These are phyloP conservation scores for Pluteus cervinus DNA, from an alignment of 768 basidiomycete species.

Conservation along the genomic window DNA sequence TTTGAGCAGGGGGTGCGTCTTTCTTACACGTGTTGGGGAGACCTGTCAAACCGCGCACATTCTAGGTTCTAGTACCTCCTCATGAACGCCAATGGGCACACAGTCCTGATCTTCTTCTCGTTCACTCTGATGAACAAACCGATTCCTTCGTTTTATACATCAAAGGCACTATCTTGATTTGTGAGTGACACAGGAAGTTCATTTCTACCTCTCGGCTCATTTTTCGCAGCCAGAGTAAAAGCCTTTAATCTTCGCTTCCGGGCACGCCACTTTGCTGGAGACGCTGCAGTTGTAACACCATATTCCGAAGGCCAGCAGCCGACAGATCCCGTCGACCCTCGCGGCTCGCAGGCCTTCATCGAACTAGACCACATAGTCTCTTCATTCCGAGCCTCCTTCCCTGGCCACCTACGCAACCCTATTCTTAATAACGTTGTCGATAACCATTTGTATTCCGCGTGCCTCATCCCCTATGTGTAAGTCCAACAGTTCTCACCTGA, in stretches of 20 bases:
- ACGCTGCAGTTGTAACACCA: constrained; percentile 38
- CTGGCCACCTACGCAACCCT: constrained; percentile 48
- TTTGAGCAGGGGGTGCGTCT: constrained; percentile 55
- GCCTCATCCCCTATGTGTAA: constrained; percentile 37
- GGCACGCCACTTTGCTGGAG: constrained; percentile 53
- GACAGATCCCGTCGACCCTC: constrained; percentile 48
- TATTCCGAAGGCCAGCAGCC: constrained; percentile 29
- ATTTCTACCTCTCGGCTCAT: neutral
- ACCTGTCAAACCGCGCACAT: constrained; percentile 4
- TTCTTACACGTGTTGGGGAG: neutral
- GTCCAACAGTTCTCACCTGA: constrained; percentile 7
- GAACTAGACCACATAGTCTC: constrained; percentile 55
- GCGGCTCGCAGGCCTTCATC: constrained; percentile 56
- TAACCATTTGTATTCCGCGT: constrained; percentile 47
- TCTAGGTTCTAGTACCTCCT: constrained; percentile 40
- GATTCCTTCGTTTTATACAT: constrained; percentile 71
- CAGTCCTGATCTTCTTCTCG: constrained; percentile 49
- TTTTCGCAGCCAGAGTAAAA: constrained; percentile 40
- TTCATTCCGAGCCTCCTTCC: constrained; percentile 55
- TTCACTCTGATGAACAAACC: constrained; percentile 54
- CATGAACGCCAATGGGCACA: constrained; percentile 65
- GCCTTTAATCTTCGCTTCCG: constrained; percentile 64
- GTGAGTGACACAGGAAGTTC: constrained; percentile 20
- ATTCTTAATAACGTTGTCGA: constrained; percentile 52
- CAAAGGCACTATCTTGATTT: constrained; percentile 63